Base-by-base conservation (phyloP, 2,329 filamentous ascomycete species). In the Peltaster fructicola region DNA sequence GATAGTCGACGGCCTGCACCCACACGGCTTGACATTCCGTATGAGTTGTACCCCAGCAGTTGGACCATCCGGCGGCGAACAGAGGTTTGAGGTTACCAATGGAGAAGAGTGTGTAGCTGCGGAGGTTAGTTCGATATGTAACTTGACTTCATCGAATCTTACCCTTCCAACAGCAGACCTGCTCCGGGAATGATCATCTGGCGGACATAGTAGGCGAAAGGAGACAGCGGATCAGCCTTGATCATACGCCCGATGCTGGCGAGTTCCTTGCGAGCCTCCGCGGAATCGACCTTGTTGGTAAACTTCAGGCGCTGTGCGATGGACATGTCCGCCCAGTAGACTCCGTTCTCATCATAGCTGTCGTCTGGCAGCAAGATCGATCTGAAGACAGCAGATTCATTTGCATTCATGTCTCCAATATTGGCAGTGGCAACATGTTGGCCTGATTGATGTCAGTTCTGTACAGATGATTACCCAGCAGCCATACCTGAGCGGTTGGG, bases 111-210 rank as follows among this genome's bases (percentile, higher is more conserved):
- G 93, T 84, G 47, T 93, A 95, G 41, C 81, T 70, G 26, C 4
- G 7, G 11, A 32, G 27, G 20, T 14, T 3, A n/a, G 9, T 27
- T 11, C 15, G 8, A 14, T 2, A n/a, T 19, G 5, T 8, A 7
- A 11, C 8, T 6, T 6, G 9, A 10, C 8, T 10, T 14, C 13
- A 19, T 9, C 9, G 8, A 22, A 17, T 49, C 57, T 32, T 47
- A 68, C 58, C 71, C 85, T 63, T 95, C 85, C 14, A 95, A 67
- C 47, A 82, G 75, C 25, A 95, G 69, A 48, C 85, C 85, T 37
- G 82, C 82, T 53, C 85, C 85, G 24, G 85, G 85, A 30, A 95
- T 70, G 26, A 93, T 75, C 54, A 84, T 85, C 48, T 91, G 88
- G 45, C 72, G 69, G 48, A 90, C 75, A 52, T 95, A 95, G 63